phyloP scores from a whole-genome alignment of 768 basidiomycete species.

The Xerocomellus chrysenteron region DNA sequence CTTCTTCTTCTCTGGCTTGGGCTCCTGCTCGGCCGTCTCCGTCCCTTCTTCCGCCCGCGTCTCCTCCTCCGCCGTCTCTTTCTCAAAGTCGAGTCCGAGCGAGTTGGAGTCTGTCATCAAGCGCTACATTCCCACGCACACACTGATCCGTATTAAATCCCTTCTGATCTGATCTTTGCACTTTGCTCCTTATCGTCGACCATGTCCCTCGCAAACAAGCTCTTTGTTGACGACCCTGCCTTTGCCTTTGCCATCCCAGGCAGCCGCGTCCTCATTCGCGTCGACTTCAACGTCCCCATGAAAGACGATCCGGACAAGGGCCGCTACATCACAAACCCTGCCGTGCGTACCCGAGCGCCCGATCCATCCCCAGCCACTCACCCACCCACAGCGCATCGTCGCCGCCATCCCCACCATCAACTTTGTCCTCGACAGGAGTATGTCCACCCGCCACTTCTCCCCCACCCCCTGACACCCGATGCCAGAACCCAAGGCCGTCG shows the following conservation, averaged over 20 bases:
- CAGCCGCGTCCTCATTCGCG: slow-evolving; percentile 90
- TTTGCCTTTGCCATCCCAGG: slow-evolving; percentile 59
- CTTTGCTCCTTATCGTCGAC: slow-evolving; percentile 26
- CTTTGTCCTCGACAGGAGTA: slow-evolving; percentile 86
- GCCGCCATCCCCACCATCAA: slow-evolving; percentile 95
- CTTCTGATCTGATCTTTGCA: neutral
- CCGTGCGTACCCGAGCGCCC: slow-evolving; percentile 54
- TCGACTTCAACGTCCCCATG: slow-evolving; percentile 96
- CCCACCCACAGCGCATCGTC: slow-evolving; percentile 76
- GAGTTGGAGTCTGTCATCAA: slow-evolving; percentile 55
- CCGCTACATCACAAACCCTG: slow-evolving; percentile 95
- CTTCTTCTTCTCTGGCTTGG: slow-evolving; percentile 54
- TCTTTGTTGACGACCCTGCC: slow-evolving; percentile 82
- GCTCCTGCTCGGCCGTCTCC: slow-evolving; percentile 13
- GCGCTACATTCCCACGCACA: slow-evolving; percentile 22
- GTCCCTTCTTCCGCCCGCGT: slow-evolving; percentile 3
- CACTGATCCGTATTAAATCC: slow-evolving; percentile 13
- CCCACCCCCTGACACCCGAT: neutral
- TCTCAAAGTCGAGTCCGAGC: slow-evolving; percentile 69
- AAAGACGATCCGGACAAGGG: slow-evolving; percentile 66
- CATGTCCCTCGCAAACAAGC: slow-evolving; percentile 95
- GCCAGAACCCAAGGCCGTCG: slow-evolving; percentile 74
- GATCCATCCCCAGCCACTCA: slow-evolving; percentile 5
- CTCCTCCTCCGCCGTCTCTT: slow-evolving; percentile 21
- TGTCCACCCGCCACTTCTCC: slow-evolving; percentile 1